Percentiles rank a stretch among this genome's conserved stretches.
Evolutionary conservation across 495 filamentous ascomycete genomes (phyloP).

Genomic region (Geoglossum glabrum): DNA sequence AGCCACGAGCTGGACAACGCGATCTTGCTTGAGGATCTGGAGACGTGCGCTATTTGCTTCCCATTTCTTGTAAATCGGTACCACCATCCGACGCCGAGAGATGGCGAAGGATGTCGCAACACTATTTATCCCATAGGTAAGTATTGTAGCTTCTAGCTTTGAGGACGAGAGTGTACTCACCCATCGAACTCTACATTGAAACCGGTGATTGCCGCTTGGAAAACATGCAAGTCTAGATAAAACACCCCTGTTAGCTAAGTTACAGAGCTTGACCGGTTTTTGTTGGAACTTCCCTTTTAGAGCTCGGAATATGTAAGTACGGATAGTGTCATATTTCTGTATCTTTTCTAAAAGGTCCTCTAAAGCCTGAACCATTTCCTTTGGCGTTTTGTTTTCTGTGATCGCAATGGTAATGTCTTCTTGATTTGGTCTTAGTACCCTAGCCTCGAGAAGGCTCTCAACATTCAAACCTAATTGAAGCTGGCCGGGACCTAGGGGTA

Average conservation of each 20-base stretch:
- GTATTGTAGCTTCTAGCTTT: neutral
- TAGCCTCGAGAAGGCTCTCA: slow-evolving; percentile 35
- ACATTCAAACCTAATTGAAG: slow-evolving; percentile 41
- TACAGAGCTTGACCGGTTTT: neutral
- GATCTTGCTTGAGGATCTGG: slow-evolving; percentile 57
- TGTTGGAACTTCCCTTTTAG: neutral
- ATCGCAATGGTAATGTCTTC: slow-evolving; percentile 47
- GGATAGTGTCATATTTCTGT: slow-evolving; percentile 17
- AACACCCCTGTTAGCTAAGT: neutral
- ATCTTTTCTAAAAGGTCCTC: slow-evolving; percentile 31
- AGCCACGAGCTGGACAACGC: slow-evolving; percentile 49
- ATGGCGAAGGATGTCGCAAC: slow-evolving; percentile 56
- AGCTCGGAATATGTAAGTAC: slow-evolving; percentile 32
- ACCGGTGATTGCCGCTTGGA: slow-evolving; percentile 58
- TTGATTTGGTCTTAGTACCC: slow-evolving; percentile 42
- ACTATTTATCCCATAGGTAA: slow-evolving; percentile 14
- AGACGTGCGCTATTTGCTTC: slow-evolving; percentile 53
- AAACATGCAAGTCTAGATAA: slow-evolving; percentile 42
- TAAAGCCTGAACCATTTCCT: slow-evolving; percentile 34
- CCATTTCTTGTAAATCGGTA: slow-evolving; percentile 85
- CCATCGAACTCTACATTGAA: slow-evolving; percentile 57
- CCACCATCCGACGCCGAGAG: slow-evolving; percentile 64
- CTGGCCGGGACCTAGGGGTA: slow-evolving; percentile 37
- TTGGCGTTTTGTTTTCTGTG: slow-evolving; percentile 37
- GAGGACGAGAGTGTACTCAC: slow-evolving; percentile 11